Percentiles rank a stretch among this genome's conserved stretches.
These are phyloP conservation scores for Lupinus albus DNA, from an alignment of 306 rosid species.

Conservation along the genomic window DNA sequence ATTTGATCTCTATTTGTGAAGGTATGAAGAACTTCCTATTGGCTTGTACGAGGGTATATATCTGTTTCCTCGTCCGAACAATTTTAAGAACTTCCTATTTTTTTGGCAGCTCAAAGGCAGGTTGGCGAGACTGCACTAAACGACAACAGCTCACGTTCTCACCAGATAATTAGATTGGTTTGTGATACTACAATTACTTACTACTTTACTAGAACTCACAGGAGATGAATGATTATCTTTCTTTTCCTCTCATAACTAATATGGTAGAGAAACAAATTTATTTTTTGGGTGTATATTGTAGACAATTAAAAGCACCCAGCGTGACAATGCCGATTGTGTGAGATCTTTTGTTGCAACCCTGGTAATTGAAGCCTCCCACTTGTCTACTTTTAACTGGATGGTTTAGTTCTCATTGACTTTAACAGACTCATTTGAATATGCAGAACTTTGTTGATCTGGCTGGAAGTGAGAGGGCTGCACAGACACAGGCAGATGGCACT, in stretches of 20 bases:
- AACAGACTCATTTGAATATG: conserved; percentile 25
- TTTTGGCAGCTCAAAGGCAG: conserved; percentile 92
- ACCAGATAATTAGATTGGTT: conserved; percentile 97
- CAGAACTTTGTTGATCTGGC: conserved; percentile 99
- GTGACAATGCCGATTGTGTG: conserved; percentile 83
- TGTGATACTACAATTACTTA: conserved; percentile 35
- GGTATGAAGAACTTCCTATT: conserved; percentile 55
- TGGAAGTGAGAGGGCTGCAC: conserved; percentile 99
- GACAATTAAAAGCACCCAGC: conserved; percentile 91
- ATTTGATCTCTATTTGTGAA: conserved; percentile 89
- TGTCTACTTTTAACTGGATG: conserved; percentile 4
- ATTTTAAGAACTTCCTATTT: conserved; percentile 23
- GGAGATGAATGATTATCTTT: conserved; percentile 18
- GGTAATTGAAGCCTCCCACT: conserved; percentile 55
- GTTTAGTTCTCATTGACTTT: conserved; percentile 9
- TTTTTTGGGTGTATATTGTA: conserved; percentile 41
- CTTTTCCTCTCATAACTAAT: conserved; percentile 15
- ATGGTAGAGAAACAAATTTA: background rate
- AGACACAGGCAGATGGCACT: conserved; percentile 94
- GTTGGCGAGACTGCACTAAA: conserved; percentile 98
- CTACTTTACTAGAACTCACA: conserved; percentile 25
- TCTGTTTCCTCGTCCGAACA: conserved; percentile 6
- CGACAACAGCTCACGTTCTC: conserved; percentile 94
- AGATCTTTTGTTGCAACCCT: conserved; percentile 92
- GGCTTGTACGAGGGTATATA: conserved; percentile 11